Base-by-base conservation (phyloP, 108 stramenopile genomes). In the Skeletonema grethae region DNA sequence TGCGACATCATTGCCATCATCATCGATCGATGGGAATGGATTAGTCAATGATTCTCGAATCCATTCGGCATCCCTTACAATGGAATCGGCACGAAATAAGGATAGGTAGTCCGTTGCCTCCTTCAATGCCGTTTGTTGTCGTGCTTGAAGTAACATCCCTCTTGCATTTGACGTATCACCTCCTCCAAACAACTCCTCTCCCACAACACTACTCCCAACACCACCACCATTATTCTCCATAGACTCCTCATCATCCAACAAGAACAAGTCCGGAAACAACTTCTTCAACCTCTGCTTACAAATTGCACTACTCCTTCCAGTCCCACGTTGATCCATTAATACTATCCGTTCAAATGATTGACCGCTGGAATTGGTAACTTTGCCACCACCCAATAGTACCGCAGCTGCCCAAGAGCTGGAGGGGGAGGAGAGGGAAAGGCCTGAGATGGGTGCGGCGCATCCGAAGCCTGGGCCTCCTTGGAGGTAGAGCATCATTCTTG, bases 311-410 rank as follows among this genome's bases (percentile, higher is more conserved):
- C 93, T 95, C 46, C 70, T 58, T 1, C 97, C 97, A 6, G 97
- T 98, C 7, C 97, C 97, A 50, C 97, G 87, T 75, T 98, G 97
- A 86, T 97, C 97, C 93, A 97, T 89, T 41, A 97, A 55, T 3
- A 97, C 82, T 11, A 97, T 70, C 7, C 88, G 87, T 53, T 81
- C 65, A 53, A 82, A 90, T 7, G 65, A 55, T 53, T 84, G 75
- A 8, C 86, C 84, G 18, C 73, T 72, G 5, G 43, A 8, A 41
- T 80, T 80, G 0, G 58, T 70, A 15, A 73, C 34, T 8, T 53
- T 53, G 9, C 64, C 79, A 22, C 72, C 79, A 22, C 72, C 79
- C 7, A 71, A 38, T 55, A 96, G 69, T 28, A 89, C 95, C 55
- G 80, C 63, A 20, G 82, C 86, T 5, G 87, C 91, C 95, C 95